These are phyloP conservation scores for Dryas alaskensis DNA, from an alignment of 306 rosid genomes.

Conservation along the genomic window DNA sequence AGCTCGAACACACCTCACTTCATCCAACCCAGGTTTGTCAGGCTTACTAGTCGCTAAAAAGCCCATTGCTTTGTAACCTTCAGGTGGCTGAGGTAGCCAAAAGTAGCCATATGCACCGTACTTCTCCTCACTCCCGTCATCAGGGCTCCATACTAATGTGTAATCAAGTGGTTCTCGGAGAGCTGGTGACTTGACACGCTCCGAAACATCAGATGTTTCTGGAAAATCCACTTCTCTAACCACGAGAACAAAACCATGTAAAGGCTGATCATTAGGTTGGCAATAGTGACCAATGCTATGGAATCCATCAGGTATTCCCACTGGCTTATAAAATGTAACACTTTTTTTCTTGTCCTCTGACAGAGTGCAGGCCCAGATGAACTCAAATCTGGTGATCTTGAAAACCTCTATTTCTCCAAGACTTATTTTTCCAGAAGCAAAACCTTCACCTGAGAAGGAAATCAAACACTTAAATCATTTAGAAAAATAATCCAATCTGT, in stretches of 20 bases:
- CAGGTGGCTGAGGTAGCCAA: conserved; percentile 83
- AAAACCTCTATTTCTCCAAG: conserved; percentile 77
- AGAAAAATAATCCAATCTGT: conserved; percentile 8
- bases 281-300: conserved; percentile 76
- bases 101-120: conserved; percentile 49
- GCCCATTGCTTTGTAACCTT: conserved; percentile 74
- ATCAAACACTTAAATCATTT: conserved; percentile 1
- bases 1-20: conserved; percentile 67
- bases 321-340: conserved; percentile 66
- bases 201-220: conserved; percentile 21
- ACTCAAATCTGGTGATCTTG: conserved; percentile 53
- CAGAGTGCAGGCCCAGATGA: conserved; percentile 52
- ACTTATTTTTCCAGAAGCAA: conserved; percentile 66
- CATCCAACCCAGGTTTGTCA: conserved; percentile 64
- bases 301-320: conserved; percentile 65
- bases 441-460: conserved; percentile 54
- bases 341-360: conserved; percentile 39
- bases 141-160: conserved; percentile 54
- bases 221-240: conserved; percentile 54
- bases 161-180: conserved; percentile 67
- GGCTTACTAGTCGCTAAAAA: conserved; percentile 60
- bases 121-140: conserved; percentile 44
- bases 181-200: conserved; percentile 43
- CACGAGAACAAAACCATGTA: conserved; percentile 68
- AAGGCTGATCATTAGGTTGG: conserved; percentile 55